Evolutionary conservation across 2,329 filamentous ascomycete genomes (phyloP).

Genomic region (Dendrostoma leiphaemia): DNA sequence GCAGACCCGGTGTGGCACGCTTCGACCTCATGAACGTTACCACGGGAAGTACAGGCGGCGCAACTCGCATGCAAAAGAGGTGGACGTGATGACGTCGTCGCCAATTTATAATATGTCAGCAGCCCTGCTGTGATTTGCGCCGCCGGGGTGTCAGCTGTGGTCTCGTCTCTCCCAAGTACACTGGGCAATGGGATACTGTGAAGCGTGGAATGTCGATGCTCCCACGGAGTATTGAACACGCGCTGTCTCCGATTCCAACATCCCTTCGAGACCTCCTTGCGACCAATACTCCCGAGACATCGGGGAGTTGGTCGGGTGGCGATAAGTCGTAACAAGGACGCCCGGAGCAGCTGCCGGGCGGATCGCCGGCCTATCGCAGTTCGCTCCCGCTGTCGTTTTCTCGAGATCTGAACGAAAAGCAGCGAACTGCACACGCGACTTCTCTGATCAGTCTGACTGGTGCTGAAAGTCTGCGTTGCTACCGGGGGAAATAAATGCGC

Average conservation of each 20-base stretch:
- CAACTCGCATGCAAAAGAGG: no score
- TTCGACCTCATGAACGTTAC: no score
- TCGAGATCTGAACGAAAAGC: neutral
- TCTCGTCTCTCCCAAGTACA: no score
- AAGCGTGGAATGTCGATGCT: neutral
- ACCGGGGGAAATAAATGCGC: no score
- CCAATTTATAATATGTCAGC: no score
- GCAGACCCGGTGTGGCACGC: no score
- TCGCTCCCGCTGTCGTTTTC: neutral
- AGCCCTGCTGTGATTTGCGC: neutral
- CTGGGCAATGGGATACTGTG: neutral
- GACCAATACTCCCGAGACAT: neutral
- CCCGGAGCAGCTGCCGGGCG: neutral
- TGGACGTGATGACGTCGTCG: no score
- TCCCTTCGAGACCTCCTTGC: no score
- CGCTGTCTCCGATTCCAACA: neutral
- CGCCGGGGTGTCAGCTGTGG: neutral
- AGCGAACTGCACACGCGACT: neutral
- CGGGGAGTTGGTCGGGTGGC: neutral
- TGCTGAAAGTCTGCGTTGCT: no score
- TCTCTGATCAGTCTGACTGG: no score
- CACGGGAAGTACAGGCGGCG: neutral
- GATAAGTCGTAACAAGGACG: neutral
- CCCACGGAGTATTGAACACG: neutral
- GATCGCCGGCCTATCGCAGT: conserved; percentile 7